Evolutionary conservation across 2,329 filamentous ascomycete genomes (phyloP).

Genomic region (Penicillium hesseltinei): DNA sequence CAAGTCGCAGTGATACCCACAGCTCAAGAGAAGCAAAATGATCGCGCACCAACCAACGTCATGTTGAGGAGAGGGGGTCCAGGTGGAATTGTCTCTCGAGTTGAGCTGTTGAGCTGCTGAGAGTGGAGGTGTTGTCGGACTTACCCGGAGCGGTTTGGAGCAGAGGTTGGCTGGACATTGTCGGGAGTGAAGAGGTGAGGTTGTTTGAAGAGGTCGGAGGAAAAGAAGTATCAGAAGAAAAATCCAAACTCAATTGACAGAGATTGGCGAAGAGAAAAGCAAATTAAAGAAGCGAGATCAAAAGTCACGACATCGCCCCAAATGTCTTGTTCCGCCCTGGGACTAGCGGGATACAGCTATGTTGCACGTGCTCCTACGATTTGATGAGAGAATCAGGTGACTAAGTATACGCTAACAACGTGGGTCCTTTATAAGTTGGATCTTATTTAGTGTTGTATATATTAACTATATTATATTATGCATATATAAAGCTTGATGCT

Average conservation of each 20-base stretch:
- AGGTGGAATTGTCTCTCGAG: neutral
- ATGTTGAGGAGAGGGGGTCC: neutral
- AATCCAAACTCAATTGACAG: neutral
- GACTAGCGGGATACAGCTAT: constrained; percentile 19
- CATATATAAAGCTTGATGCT: neutral
- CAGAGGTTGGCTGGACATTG: constrained; percentile 94
- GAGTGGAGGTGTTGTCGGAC: constrained; percentile 22
- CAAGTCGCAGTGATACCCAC: too few relatives aligned
- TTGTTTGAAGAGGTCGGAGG: constrained; percentile 12
- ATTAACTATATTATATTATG: neutral
- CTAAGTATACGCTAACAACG: neutral
- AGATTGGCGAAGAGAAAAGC: neutral
- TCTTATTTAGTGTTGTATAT: neutral
- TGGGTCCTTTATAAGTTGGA: neutral
- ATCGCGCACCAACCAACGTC: neutral
- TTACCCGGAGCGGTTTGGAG: constrained; percentile 89
- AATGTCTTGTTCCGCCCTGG: constrained; percentile 8
- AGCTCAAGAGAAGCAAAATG: neutral
- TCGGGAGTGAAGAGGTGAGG: constrained; percentile 22
- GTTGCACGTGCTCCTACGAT: constrained; percentile 21
- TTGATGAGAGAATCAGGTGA: constrained; percentile 16
- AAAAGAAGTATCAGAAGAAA: neutral
- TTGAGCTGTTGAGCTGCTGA: neutral
- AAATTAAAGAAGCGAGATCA: neutral
- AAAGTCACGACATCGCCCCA: neutral